Evolutionary conservation across 2,329 filamentous ascomycete genomes (phyloP).

Genomic region (Torrubiella hemipterigena): DNA sequence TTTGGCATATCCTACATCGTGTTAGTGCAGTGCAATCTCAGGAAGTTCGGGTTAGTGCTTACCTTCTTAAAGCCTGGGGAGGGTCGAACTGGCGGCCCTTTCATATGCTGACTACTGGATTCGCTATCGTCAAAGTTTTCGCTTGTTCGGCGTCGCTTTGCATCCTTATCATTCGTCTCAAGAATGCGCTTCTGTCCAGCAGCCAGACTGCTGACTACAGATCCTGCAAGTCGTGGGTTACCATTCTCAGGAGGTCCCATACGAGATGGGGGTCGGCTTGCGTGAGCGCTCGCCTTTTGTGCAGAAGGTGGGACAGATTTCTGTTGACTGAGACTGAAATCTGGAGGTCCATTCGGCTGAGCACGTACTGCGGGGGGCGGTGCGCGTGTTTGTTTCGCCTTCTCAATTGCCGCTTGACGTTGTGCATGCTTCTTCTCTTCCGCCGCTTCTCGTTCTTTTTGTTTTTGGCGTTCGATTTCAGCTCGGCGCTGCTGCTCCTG

Average conservation of each 20-base stretch:
- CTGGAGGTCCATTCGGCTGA: slow-evolving; percentile 39
- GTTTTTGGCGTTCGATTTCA: slow-evolving; percentile 49
- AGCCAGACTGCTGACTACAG: background rate
- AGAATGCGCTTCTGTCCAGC: slow-evolving; percentile 50
- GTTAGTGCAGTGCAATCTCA: too few species aligned
- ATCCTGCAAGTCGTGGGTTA: too few species aligned
- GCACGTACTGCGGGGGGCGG: slow-evolving; percentile 47
- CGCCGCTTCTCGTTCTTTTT: slow-evolving; percentile 47
- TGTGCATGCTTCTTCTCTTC: slow-evolving; percentile 57
- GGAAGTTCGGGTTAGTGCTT: slow-evolving; percentile 15
- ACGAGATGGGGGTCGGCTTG: slow-evolving; percentile 40
- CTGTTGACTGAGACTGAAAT: slow-evolving; percentile 24
- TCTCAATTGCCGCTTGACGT: slow-evolving; percentile 50
- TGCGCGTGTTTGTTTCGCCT: slow-evolving; percentile 51
- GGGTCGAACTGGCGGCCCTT: slow-evolving; percentile 75
- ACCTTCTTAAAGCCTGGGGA: slow-evolving; percentile 62
- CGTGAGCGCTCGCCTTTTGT: slow-evolving; percentile 16
- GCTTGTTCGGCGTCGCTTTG: slow-evolving; percentile 69
- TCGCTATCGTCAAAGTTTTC: slow-evolving; percentile 58
- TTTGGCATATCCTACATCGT: slow-evolving; percentile 45
- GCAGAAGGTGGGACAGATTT: too few species aligned
- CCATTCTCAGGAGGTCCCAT: slow-evolving; percentile 48
- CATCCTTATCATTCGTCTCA: slow-evolving; percentile 49
- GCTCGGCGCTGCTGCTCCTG: slow-evolving; percentile 47
- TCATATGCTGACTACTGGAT: slow-evolving; percentile 49